These are phyloP conservation scores for Raphanus sativus DNA, from an alignment of 345 rosid genomes.

Conservation along the genomic window DNA sequence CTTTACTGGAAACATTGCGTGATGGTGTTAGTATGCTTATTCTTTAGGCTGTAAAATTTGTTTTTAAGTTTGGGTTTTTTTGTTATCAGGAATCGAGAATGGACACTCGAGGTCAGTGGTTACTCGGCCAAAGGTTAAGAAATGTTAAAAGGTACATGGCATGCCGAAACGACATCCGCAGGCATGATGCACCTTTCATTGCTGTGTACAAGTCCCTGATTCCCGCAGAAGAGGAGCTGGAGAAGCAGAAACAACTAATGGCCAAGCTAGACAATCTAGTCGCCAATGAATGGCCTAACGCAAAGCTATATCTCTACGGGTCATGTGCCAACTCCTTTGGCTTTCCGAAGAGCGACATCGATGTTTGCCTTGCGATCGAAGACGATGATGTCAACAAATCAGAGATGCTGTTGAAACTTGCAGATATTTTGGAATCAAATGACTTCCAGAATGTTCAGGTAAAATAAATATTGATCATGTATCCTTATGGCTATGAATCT, in stretches of 20 bases:
- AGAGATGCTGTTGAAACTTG: constrained; percentile 78
- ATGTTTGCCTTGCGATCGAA: constrained; percentile 79
- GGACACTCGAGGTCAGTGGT: constrained; percentile 67
- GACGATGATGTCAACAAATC: constrained; percentile 61
- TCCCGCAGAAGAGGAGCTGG: constrained; percentile 81
- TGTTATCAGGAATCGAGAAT: constrained; percentile 71
- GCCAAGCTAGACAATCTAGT: constrained; percentile 69
- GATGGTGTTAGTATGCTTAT: background rate
- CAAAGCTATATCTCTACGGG: constrained; percentile 79
- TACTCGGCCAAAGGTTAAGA: constrained; percentile 74
- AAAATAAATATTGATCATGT: constrained; percentile 12
- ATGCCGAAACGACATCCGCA: constrained; percentile 67
- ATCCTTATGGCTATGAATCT: background rate
- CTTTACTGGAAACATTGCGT: background rate
- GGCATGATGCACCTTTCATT: constrained; percentile 56
- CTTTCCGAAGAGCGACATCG: constrained; percentile 87
- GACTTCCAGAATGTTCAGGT: constrained; percentile 95
- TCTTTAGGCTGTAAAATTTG: constrained; percentile 3
- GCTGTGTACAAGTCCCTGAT: constrained; percentile 68
- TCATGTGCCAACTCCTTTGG: constrained; percentile 97
- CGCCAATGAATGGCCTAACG: constrained; percentile 85
- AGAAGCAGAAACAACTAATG: constrained; percentile 76
- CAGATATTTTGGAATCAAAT: constrained; percentile 75
- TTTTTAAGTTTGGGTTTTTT: constrained; percentile 8
- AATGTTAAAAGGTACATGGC: constrained; percentile 42